These are phyloP conservation scores for Colletotrichum nymphaeae DNA, from an alignment of 2,329 filamentous ascomycete genomes.

Conservation along the genomic window DNA sequence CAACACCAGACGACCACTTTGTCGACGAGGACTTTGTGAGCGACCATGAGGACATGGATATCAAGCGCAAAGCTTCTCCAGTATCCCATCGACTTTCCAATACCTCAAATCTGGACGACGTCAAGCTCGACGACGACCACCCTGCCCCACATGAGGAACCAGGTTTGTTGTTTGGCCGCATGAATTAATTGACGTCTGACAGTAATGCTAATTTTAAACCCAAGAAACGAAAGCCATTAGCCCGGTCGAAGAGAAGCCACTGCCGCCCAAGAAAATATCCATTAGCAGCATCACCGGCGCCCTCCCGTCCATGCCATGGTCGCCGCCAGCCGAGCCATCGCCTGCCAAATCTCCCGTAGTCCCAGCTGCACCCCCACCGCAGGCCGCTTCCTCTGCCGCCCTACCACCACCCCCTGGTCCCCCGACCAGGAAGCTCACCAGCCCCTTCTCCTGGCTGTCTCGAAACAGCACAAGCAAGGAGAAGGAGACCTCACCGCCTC, in stretches of 20 bases:
- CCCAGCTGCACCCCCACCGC: slow-evolving; percentile 45
- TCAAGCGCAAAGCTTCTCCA: slow-evolving; percentile 50
- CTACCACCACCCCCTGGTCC: slow-evolving; percentile 49
- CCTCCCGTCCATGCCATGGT: slow-evolving; percentile 80
- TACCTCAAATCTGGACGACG: slow-evolving; percentile 65
- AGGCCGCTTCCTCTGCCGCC: slow-evolving; percentile 41
- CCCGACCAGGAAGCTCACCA: slow-evolving; percentile 79
- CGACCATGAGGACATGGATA: slow-evolving; percentile 37
- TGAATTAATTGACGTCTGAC: slow-evolving; percentile 35
- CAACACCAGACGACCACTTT: slow-evolving; percentile 24
- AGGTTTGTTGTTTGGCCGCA: slow-evolving; percentile 43
- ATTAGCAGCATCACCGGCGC: slow-evolving; percentile 78
- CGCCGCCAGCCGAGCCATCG: slow-evolving; percentile 64
- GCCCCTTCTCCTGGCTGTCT: slow-evolving; percentile 88
- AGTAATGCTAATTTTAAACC: slow-evolving; percentile 22
- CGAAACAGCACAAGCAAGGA: slow-evolving; percentile 71
- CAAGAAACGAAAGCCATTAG: slow-evolving; percentile 40
- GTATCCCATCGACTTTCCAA: slow-evolving; percentile 58
- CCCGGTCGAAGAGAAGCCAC: slow-evolving; percentile 48
- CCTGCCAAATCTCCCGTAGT: slow-evolving; percentile 57
- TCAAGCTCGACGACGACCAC: slow-evolving; percentile 74
- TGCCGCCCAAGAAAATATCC: slow-evolving; percentile 67
- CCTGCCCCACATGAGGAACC: slow-evolving; percentile 44
- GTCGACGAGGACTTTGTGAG: slow-evolving; percentile 28
- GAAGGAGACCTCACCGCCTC: slow-evolving; percentile 66